Percentiles rank a stretch among this genome's conserved stretches.
These are phyloP conservation scores for Margaritispora aquatica DNA, from an alignment of 495 filamentous ascomycete genomes.

Conservation along the genomic window DNA sequence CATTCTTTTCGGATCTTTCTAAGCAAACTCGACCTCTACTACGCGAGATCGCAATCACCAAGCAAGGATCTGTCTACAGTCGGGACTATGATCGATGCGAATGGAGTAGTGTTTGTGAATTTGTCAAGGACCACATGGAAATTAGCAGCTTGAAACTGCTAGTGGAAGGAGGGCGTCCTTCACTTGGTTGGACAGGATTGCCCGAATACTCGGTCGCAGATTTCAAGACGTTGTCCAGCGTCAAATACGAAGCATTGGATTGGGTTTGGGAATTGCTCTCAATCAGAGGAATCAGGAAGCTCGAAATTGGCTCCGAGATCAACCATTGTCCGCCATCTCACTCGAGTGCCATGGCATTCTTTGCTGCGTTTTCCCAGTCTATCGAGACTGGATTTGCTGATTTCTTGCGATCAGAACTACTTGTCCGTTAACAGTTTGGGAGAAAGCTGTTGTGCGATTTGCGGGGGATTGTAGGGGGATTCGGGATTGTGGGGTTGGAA, in stretches of 20 bases:
- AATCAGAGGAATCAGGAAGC: conserved; percentile 23
- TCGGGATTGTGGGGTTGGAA: not conserved
- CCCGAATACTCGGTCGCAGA: conserved; percentile 32
- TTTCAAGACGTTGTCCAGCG: conserved; percentile 31
- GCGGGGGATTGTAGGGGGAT: not conserved
- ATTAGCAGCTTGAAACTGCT: conserved; percentile 35
- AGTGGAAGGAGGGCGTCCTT: conserved; percentile 40
- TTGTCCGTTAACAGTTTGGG: not conserved
- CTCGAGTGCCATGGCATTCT: conserved; percentile 28
- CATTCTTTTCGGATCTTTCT: conserved; percentile 49
- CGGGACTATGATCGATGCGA: conserved; percentile 46
- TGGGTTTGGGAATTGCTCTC: conserved; percentile 41
- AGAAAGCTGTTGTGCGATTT: not conserved
- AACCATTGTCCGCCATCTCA: conserved; percentile 16
- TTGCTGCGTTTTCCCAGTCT: conserved; percentile 43
- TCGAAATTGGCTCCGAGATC: conserved; percentile 17
- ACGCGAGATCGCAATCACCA: conserved; percentile 37
- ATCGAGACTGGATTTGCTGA: conserved; percentile 43
- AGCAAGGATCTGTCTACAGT: conserved; percentile 39
- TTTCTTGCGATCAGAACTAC: conserved; percentile 30
- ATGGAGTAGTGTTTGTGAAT: conserved; percentile 41
- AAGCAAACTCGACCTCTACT: conserved; percentile 34
- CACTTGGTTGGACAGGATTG: conserved; percentile 32
- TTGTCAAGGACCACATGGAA: conserved; percentile 28
- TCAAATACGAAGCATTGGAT: conserved; percentile 37